Conservation (phyloP, 345 rosid genomes). For the Cardiospermum halicacabum region DNA sequence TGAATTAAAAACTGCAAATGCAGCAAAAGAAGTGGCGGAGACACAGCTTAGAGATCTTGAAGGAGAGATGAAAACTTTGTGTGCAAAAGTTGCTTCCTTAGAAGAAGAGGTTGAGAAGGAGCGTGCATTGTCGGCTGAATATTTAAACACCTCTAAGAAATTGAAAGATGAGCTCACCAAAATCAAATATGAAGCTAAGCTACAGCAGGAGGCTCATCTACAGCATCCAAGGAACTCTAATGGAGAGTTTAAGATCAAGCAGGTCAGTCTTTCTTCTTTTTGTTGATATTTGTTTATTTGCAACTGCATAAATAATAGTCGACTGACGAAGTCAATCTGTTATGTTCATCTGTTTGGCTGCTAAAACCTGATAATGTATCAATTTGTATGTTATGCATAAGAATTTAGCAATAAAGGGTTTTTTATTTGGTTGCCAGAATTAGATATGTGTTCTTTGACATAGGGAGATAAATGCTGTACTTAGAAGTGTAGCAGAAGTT, state of each 20-base stretch:
- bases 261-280: constrained; percentile 38
- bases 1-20: constrained; percentile 36
- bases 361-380: neutral
- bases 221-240: constrained; percentile 29
- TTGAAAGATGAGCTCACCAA: constrained; percentile 53
- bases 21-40: constrained; percentile 38
- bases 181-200: constrained; percentile 43
- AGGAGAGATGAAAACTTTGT: constrained; percentile 46
- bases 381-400: too few species aligned
- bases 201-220: constrained; percentile 28
- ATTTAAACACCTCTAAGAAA: constrained; percentile 28
- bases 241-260: constrained; percentile 44
- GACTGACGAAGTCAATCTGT: neutral
- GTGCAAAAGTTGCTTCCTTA: constrained; percentile 37
- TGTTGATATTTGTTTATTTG: neutral
- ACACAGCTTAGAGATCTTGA: constrained; percentile 47
- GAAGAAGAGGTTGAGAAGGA: constrained; percentile 35
- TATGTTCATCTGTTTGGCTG: neutral
- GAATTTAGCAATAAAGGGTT: neutral
- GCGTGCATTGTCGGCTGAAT: constrained; percentile 24
- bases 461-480: neutral
- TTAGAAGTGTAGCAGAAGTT: neutral
- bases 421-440: neutral
- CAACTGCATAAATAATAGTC: neutral
- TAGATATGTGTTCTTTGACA: neutral